Base-by-base conservation (phyloP, 768 basidiomycete genomes). In the Calocera viscosa region DNA sequence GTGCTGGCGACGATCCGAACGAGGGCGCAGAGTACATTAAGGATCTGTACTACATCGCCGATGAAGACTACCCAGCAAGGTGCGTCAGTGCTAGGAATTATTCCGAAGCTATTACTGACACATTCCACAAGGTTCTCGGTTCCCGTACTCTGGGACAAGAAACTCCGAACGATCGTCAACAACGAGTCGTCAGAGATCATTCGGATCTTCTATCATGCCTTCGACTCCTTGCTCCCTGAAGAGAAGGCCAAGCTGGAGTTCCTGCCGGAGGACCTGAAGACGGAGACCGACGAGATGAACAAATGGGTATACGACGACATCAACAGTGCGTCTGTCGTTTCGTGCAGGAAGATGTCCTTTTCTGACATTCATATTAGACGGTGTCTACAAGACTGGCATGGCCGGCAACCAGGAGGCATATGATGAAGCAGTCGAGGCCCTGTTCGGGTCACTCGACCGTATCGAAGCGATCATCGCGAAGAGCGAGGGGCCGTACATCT, bases 371-470 rank as follows among this genome's bases (percentile, higher is more conserved):
- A 16, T 8, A 32, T 7, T n/a, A 26, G 17, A n/a, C 10, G 26
- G 49, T 2, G 67, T 76, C 8, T 78, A 78, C 75, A 77, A 78
- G 69, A 72, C 72, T 30, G 80, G 80, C 0, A 79, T 80, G 65
- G 80, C 80, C 1, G 76, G 77, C n/a, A 79, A 74, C 1, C 80
- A 79, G 66, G 68, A 74, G 33, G 78, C 80, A 5, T 80, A 80
- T 70, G 78, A 79, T 69, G 70, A 68, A 28, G 74, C 74, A 32
- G 76, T 79, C 38, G 67, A 68, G n/a, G 75, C 76, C 0, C 71
- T 80, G 1, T 73, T 75, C 41, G 71, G 73, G 30, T 72, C 73
- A 1, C 71, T 80, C 43, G 75, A 77, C 53, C 71, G 71, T 32
- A 65, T 80, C 28, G 78, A 80, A 65, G 71, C 76, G 71, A 69